A percentile compares a stretch with the other conserved stretches of the same genome.
These are phyloP conservation scores for Arctium minus DNA, from an alignment of 129 eudicot species.

Conservation along the genomic window DNA sequence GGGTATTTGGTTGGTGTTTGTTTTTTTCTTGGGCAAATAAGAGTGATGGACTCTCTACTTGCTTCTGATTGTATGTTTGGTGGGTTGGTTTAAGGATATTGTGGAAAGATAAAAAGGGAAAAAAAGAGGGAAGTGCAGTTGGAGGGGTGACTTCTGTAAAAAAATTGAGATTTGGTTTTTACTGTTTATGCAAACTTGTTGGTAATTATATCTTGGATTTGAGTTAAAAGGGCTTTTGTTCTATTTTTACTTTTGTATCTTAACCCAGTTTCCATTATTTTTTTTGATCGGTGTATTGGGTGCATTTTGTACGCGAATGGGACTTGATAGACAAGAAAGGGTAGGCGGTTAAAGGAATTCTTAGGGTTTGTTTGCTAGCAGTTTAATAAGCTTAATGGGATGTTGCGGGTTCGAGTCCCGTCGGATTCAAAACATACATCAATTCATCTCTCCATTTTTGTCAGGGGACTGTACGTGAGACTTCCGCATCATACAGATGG, in stretches of 20 bases:
- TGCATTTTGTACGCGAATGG: not conserved
- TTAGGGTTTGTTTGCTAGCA: not conserved
- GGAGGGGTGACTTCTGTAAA: constrained; percentile 41
- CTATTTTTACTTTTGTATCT: not conserved
- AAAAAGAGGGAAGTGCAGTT: constrained; percentile 22
- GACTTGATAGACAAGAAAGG: not conserved
- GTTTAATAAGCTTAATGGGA: no score
- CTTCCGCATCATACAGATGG: no score
- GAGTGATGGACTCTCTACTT: constrained; percentile 26
- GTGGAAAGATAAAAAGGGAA: constrained; percentile 16
- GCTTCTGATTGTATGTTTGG: constrained; percentile 26
- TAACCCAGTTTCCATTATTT: not conserved
- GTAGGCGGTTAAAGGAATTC: not conserved
- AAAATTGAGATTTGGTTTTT: constrained; percentile 28
- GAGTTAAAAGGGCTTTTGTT: constrained; percentile 5
- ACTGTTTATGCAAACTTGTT: constrained; percentile 31
- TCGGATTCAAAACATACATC: no score
- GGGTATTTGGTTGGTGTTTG: constrained; percentile 6
- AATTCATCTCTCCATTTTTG: no score
- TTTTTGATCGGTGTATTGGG: not conserved
- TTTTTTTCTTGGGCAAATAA: constrained; percentile 20
- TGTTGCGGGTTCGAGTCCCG: no score
- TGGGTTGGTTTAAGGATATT: constrained; percentile 7
- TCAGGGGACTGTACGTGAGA: no score
- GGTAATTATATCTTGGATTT: constrained; percentile 38